Base-by-base conservation (phyloP, 345 rosid species). In the Hypericum perforatum region DNA sequence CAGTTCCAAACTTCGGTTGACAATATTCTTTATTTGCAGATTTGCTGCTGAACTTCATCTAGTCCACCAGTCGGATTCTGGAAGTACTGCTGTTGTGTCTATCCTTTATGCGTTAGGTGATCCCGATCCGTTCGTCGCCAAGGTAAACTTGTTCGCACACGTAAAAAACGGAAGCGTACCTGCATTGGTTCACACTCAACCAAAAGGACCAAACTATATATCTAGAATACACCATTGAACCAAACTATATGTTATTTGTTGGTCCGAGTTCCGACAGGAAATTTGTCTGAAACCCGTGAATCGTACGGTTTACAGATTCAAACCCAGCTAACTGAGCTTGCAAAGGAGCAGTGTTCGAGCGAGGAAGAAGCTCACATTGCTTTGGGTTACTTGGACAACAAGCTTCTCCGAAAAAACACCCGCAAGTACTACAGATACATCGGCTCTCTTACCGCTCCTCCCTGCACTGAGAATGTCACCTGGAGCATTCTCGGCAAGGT, bases 381-480 rank as follows among this genome's bases (percentile, higher is more conserved):
- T 22, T 68, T 67, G 41, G 97, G 95, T 4, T 16, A 70, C 6
- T 57, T 78, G 10, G 72, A 86, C 51, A 88, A 94, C 12, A 78
- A 66, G 37, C 12, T 41, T 38, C 68, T 90, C 15, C 67, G 76
- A 41, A 41, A 80, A 2, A 85, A 75, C 32, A 76, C 82, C 65
- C 67, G 83, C 63, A 74, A 82, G 62, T 90, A 78, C 60, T 90
- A 72, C 60, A 74, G 94, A 71, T 90, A 86, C 61, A 29, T 76
- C 1, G 97, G 97, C 41, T 90, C 97, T 51, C 94, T 90, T n/a
- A 90, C 95, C 0, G 5, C 52, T 60, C 97, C 95, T 70, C 95
- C 97, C 45, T 90, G 97, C 73, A 75, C 85, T 0, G 75, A 86
- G 64, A 74, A 80, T 64, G 82, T 86, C 16, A 7, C 59, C 8